These are phyloP conservation scores for Penicillium sp. DNA, from an alignment of 2,329 filamentous ascomycete species.

Conservation along the genomic window DNA sequence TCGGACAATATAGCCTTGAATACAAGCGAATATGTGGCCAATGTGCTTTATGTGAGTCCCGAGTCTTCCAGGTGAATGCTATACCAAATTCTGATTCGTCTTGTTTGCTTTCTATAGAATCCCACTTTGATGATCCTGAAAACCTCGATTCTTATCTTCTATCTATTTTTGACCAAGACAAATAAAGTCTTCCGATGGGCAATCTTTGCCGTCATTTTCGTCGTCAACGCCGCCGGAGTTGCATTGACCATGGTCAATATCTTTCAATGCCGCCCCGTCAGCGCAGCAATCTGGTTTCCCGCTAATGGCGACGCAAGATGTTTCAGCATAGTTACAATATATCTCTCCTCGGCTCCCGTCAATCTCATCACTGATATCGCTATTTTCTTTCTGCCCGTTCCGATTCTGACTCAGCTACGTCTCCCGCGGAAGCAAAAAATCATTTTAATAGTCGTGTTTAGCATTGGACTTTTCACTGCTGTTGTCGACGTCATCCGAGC, in stretches of 20 bases:
- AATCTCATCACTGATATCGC: conserved; percentile 90
- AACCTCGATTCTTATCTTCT: conserved; percentile 88
- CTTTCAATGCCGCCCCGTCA: conserved; percentile 75
- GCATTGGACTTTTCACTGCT: conserved; percentile 80
- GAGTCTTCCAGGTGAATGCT: background rate
- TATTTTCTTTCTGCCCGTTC: conserved; percentile 81
- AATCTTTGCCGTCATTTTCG: conserved; percentile 72
- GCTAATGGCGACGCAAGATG: conserved; percentile 48
- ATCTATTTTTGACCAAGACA: conserved; percentile 75
- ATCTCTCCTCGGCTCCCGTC: conserved; percentile 73
- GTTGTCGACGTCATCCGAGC: conserved; percentile 86
- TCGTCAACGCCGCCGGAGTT: conserved; percentile 74
- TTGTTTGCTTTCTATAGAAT: conserved; percentile 53
- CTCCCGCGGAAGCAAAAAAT: conserved; percentile 81
- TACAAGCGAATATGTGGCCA: conserved; percentile 57
- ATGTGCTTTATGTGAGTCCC: conserved; percentile 54
- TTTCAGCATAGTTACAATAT: conserved; percentile 60
- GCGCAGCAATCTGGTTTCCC: conserved; percentile 61
- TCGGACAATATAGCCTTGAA: conserved; percentile 31
- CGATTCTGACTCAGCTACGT: conserved; percentile 80
- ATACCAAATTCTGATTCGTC: background rate
- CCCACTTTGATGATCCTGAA: conserved; percentile 88
- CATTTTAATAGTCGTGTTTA: conserved; percentile 81
- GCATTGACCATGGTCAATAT: conserved; percentile 82
- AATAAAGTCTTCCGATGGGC: conserved; percentile 72